Percentiles rank a stretch among this genome's conserved stretches.
Evolutionary conservation across 2,329 filamentous ascomycete genomes (phyloP).

Genomic region (Eutypa lata): DNA sequence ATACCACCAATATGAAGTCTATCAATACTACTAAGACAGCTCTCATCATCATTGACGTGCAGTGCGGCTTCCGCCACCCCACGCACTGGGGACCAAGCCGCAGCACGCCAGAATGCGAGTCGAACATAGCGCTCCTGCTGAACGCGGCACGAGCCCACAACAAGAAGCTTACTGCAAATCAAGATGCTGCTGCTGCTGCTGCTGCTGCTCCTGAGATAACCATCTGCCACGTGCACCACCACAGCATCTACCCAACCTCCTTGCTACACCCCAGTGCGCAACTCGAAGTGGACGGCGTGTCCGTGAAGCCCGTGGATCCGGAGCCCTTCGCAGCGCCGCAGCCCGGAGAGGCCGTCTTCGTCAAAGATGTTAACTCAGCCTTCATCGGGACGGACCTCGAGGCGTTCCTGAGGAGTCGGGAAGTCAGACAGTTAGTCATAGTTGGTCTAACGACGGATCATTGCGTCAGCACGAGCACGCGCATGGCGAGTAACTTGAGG

Average conservation of each 20-base stretch:
- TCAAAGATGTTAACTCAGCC: conserved; percentile 43
- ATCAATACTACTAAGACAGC: conserved; percentile 29
- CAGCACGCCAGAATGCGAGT: conserved; percentile 42
- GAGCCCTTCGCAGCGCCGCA: conserved; percentile 22
- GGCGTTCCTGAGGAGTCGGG: conserved; percentile 27
- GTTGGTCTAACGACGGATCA: conserved; percentile 46
- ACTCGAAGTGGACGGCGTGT: no score
- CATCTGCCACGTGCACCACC: conserved; percentile 44
- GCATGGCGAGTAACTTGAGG: conserved; percentile 44
- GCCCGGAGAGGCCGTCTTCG: conserved; percentile 34
- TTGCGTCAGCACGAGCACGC: conserved; percentile 44
- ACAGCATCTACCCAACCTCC: conserved; percentile 31
- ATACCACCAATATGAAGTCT: conserved; percentile 20
- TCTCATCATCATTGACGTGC: conserved; percentile 46
- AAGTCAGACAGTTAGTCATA: conserved; percentile 36
- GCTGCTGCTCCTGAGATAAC: no score
- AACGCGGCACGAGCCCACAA: conserved; percentile 20
- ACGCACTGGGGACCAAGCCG: conserved; percentile 28
- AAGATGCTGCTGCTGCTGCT: no score
- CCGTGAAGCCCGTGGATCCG: conserved; percentile 23
- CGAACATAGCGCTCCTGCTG: conserved; percentile 38
- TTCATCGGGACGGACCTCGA: conserved; percentile 45
- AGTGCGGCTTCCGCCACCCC: conserved; percentile 37
- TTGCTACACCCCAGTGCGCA: conserved; percentile 30
- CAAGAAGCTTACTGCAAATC: conserved; percentile 1